Percentiles rank a stretch among this genome's conserved stretches.
phyloP scores from a whole-genome alignment of 768 basidiomycete genomes.

The Lactifluus echinatus region DNA sequence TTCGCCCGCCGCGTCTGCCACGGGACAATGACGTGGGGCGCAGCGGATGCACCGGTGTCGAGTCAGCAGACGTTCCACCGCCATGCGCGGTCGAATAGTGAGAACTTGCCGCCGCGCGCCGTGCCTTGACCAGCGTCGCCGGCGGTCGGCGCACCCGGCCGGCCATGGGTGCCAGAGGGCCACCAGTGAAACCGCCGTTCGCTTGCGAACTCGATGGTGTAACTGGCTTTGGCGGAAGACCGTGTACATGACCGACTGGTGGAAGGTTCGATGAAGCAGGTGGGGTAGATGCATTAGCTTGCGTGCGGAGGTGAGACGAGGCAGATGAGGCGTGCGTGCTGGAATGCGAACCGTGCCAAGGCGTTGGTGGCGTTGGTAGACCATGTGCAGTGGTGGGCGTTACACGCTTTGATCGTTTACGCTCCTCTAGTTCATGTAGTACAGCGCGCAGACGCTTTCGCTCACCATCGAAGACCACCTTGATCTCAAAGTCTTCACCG shows the following conservation, averaged over 20 bases:
- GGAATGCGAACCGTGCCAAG: conserved; percentile 27
- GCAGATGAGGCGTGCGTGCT: conserved; percentile 16
- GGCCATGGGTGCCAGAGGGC: conserved; percentile 15
- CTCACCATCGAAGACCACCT: conserved; percentile 75
- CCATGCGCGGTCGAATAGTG: not conserved
- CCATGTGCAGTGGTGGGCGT: conserved; percentile 11
- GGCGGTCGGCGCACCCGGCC: conserved; percentile 20
- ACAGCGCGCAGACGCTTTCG: conserved; percentile 55
- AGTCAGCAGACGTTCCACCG: conserved; percentile 7
- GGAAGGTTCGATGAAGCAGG: conserved; percentile 8
- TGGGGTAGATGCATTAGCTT: conserved; percentile 7
- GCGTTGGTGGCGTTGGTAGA: conserved; percentile 4
- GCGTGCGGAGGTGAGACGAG: conserved; percentile 15
- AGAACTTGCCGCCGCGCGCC: conserved; percentile 5
- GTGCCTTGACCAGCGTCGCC: conserved; percentile 15
- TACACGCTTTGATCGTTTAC: conserved; percentile 33
- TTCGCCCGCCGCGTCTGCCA: conserved; percentile 14
- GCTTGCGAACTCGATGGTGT: conserved; percentile 15
- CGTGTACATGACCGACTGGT: not conserved
- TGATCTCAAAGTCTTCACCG: conserved; percentile 50
- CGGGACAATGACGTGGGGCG: not conserved
- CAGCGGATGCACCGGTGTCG: conserved; percentile 3
- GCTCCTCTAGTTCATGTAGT: conserved; percentile 52
- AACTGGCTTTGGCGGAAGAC: conserved; percentile 18
- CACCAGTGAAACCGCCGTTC: conserved; percentile 2